Conservation (phyloP, 1,284 basidiomycete species). For the Ganoderma leucocontextum region DNA sequence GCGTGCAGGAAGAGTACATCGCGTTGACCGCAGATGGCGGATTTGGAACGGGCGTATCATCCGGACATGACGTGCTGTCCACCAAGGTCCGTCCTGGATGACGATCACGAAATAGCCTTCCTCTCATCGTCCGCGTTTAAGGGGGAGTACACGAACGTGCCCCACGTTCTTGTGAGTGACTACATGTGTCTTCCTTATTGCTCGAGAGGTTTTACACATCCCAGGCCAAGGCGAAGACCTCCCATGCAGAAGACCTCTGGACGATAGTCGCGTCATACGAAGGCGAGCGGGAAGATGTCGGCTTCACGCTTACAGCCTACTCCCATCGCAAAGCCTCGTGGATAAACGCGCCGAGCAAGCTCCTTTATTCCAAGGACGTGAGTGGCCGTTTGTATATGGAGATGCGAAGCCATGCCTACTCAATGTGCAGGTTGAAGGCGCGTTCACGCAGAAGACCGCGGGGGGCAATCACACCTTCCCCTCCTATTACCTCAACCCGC, state of each 20-base stretch:
- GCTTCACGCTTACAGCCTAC: constrained; percentile 71
- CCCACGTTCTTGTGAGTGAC: constrained; percentile 72
- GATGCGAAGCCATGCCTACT: background rate
- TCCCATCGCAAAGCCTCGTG: constrained; percentile 56
- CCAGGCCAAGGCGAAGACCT: constrained; percentile 48
- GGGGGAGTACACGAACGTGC: constrained; percentile 83
- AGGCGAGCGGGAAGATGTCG: constrained; percentile 63
- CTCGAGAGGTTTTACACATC: background rate
- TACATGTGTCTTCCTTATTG: background rate
- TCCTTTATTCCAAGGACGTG: constrained; percentile 57
- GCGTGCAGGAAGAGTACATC: constrained; percentile 71
- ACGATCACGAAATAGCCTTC: background rate
- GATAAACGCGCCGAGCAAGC: constrained; percentile 50
- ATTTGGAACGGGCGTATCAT: background rate
- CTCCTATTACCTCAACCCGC: constrained; percentile 91
- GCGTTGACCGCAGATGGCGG: constrained; percentile 71
- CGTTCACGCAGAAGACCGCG: constrained; percentile 74
- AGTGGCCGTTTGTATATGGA: constrained; percentile 1
- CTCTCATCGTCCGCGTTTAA: constrained; percentile 35
- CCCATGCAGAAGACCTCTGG: constrained; percentile 51
- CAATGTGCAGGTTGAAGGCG: constrained; percentile 60
- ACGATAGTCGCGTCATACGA: constrained; percentile 73
- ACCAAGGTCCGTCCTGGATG: constrained; percentile 33
- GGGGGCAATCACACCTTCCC: constrained; percentile 86
- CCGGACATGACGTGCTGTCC: constrained; percentile 17